These are phyloP conservation scores for Pleurotus salmoneostramineus DNA, from an alignment of 768 basidiomycete species.

Conservation along the genomic window DNA sequence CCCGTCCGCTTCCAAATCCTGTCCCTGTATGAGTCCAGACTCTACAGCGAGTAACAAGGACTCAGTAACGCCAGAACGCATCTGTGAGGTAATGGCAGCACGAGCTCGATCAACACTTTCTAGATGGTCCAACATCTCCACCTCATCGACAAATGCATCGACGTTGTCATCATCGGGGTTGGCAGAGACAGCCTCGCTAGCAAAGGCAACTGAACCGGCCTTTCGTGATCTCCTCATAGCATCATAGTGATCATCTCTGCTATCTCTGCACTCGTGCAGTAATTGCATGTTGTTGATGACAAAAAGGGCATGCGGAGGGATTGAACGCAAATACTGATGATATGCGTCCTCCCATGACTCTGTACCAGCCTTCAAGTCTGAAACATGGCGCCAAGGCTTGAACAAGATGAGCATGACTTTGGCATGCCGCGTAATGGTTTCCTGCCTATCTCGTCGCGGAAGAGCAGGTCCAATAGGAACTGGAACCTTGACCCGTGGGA, in stretches of 20 bases:
- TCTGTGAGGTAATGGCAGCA: background rate
- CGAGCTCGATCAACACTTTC: conserved; percentile 6
- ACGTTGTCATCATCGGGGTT: conserved; percentile 2
- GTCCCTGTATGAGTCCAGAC: too few species aligned
- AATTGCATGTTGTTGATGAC: conserved; percentile 37
- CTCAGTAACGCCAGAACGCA: background rate
- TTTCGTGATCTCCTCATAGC: conserved; percentile 8
- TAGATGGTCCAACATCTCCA: conserved; percentile 15
- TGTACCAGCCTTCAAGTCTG: conserved; percentile 16
- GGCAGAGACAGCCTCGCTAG: background rate
- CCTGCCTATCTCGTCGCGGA: conserved; percentile 22
- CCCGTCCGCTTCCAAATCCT: too few species aligned
- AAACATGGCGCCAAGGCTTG: conserved; percentile 31
- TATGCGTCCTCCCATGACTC: conserved; percentile 28
- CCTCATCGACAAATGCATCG: conserved; percentile 7
- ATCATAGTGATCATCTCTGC: conserved; percentile 24
- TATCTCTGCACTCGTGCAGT: conserved; percentile 35
- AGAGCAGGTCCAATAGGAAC: conserved; percentile 30
- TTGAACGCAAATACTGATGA: conserved; percentile 9
- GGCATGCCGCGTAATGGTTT: conserved; percentile 18
- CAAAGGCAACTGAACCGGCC: background rate
- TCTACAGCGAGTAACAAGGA: background rate
- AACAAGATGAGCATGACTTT: conserved; percentile 37
- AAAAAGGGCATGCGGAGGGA: background rate
- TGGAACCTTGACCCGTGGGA: conserved; percentile 21